phyloP scores from a whole-genome alignment of 768 basidiomycete species.

The Lactifluus pinguis region DNA sequence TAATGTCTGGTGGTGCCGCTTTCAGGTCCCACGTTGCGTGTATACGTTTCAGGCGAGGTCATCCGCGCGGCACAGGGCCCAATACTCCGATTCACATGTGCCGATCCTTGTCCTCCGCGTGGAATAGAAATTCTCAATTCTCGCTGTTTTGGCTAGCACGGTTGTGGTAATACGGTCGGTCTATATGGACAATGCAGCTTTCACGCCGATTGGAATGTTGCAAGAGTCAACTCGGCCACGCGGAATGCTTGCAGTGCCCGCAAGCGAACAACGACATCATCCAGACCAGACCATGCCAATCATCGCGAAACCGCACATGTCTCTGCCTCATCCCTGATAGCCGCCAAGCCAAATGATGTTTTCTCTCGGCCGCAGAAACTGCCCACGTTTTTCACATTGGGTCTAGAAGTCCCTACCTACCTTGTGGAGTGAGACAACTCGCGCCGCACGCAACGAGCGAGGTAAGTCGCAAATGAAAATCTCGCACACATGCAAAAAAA shows the following conservation, averaged over 20 bases:
- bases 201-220: neutral
- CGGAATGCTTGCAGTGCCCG: neutral
- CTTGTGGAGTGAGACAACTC: neutral
- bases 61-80: neutral
- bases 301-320: neutral
- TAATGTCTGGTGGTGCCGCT: neutral
- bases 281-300: conserved; percentile 3
- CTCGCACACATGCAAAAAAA: neutral
- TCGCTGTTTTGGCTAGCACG: neutral
- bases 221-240: neutral
- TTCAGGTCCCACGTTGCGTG: neutral
- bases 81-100: conserved; percentile 3
- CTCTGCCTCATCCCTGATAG: neutral
- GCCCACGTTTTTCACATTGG: neutral
- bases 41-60: neutral
- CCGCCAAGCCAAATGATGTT: neutral
- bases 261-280: neutral
- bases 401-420: neutral
- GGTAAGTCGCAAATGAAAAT: neutral
- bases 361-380: conserved; percentile 1
- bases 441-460: neutral
- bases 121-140: neutral
- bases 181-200: neutral
- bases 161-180: neutral
- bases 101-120: neutral